phyloP scores from a whole-genome alignment of 2,329 filamentous ascomycete genomes.

The Ceratocystiopsis brevicomis region DNA sequence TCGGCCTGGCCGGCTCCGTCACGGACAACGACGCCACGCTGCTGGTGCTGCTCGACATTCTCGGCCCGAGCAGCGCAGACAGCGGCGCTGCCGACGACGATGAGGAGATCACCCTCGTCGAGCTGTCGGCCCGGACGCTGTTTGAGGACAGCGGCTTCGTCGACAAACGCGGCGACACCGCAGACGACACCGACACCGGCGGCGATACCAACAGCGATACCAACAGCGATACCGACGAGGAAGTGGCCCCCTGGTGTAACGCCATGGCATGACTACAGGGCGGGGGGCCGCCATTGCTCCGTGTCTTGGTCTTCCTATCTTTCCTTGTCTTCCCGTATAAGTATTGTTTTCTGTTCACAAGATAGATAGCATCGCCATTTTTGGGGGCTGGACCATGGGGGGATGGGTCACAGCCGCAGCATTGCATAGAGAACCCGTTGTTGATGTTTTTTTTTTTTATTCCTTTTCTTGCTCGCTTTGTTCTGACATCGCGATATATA shows the following conservation, averaged over 20 bases:
- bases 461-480: background rate
- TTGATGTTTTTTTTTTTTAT: background rate
- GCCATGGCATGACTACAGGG: background rate
- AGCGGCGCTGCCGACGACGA: slow-evolving; percentile 12
- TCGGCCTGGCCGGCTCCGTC: slow-evolving; percentile 17
- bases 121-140: no score
- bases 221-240: background rate
- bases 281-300: no score
- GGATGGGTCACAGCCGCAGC: no score
- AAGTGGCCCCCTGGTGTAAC: background rate
- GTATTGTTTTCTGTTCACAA: background rate
- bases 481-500: background rate
- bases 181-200: background rate
- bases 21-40: slow-evolving; percentile 7
- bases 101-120: no score
- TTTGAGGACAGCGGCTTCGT: no score
- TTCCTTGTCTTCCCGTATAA: background rate
- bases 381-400: no score
- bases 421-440: no score
- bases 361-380: no score
- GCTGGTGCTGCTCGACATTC: slow-evolving; percentile 6
- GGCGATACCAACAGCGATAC: no score
- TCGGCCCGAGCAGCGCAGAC: no score
- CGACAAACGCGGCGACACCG: no score
- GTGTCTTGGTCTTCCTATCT: background rate